A percentile compares a stretch with the other conserved stretches of the same genome.
phyloP scores from a whole-genome alignment of 2,329 filamentous ascomycete species.

The Escovopsis sp. region DNA sequence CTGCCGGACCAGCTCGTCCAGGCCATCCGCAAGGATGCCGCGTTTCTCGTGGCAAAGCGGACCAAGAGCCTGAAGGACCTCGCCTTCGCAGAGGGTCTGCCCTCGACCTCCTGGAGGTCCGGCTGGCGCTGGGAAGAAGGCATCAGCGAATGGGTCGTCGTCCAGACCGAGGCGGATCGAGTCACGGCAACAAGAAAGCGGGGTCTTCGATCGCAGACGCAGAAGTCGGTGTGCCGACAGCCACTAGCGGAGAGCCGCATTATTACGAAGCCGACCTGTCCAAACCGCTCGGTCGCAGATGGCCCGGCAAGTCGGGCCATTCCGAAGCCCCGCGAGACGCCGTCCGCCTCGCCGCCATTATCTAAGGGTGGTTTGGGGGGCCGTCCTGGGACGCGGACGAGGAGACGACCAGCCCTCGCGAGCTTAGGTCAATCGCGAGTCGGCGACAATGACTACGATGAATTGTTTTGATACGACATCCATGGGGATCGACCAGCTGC shows the following conservation, averaged over 20 bases:
- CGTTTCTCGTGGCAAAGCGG: slow-evolving; percentile 35
- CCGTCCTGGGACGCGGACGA: neutral
- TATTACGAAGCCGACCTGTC: too few species aligned
- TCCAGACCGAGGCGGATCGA: too few species aligned
- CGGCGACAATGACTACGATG: neutral
- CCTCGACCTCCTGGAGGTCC: slow-evolving; percentile 7
- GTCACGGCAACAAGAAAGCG: too few species aligned
- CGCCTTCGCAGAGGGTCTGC: slow-evolving; percentile 34
- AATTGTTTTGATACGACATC: neutral
- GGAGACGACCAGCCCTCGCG: neutral
- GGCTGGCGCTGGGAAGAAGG: slow-evolving; percentile 26
- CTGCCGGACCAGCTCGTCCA: slow-evolving; percentile 18
- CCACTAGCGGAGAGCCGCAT: too few species aligned
- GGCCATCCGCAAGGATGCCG: slow-evolving; percentile 28
- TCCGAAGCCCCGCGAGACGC: neutral
- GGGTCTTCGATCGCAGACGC: too few species aligned
- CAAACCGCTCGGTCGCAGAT: too few species aligned
- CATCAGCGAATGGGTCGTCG: slow-evolving; percentile 23
- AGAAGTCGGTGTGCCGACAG: too few species aligned
- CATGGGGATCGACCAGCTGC: too few species aligned
- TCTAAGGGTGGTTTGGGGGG: neutral
- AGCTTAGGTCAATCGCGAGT: neutral
- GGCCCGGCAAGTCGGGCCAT: too few species aligned
- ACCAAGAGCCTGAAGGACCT: slow-evolving; percentile 38
- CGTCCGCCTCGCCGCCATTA: neutral